Base-by-base conservation (phyloP, 2,329 filamentous ascomycete genomes). In the Cercospora sesami region DNA sequence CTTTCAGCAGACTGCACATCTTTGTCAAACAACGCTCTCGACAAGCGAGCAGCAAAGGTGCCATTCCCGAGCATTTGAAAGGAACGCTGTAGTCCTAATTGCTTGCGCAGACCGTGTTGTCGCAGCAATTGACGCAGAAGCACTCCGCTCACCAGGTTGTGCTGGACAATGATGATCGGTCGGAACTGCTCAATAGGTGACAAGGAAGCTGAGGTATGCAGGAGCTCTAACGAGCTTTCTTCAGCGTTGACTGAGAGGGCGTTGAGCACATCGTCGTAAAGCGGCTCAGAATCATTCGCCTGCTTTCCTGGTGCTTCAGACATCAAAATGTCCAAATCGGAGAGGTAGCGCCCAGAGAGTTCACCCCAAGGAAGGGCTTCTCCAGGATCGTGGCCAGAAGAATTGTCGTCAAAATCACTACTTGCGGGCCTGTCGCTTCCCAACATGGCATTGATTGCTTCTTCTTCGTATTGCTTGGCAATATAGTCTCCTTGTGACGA, bases 41-140 rank as follows among this genome's bases (percentile, higher is more conserved):
- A 90, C 1, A 99, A 84, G 1, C 90, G 88, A 61, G 90, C 90
- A 63, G 90, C 89, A 77, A 97, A 97, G 16, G 92, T 84, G 5
- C 93, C 93, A 73, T 95, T 93, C 2, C 93, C 91, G 6, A 98
- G 83, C 1, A 98, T 85, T 63, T 96, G 91, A 71, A 95, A 97
- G 53, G 90, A 86, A 68, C 87, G 88, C 74, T 96, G 93, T 1
- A 96, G 76, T 4, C 84, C 83, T 0, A 98, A 81, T 75, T 98
- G 93, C 1, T 86, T 82, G 16, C 87, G 86, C 4, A 99, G 80
- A 9, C 87, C 83, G 75, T 96, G 91, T 5, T 88, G 84, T 18
- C 86, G 86, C 77, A 97, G 96, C 21, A 98, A 86, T 8, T 96
- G 82, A 18, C 87, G 84, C 73, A 97, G 86, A 66, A 91, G 91